Percentiles rank a stretch among this genome's conserved stretches.
These are phyloP conservation scores for Plasmodium gaboni DNA, from an alignment of 169 alveolate genomes.

Conservation along the genomic window DNA sequence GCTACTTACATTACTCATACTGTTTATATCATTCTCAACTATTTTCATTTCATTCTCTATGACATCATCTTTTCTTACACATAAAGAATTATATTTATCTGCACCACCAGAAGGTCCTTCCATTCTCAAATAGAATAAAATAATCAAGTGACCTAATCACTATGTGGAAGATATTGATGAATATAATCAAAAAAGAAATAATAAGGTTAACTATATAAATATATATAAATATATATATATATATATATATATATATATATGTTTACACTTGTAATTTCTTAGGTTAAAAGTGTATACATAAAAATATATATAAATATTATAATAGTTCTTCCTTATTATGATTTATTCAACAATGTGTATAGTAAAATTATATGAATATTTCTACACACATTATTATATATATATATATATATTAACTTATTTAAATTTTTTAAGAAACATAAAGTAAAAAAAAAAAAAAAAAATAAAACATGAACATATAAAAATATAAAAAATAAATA, in stretches of 20 bases:
- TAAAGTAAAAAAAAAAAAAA: no score
- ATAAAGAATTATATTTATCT: constrained; percentile 3
- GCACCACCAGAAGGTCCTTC: constrained; percentile 17
- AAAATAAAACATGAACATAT: no score
- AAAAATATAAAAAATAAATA: no score
- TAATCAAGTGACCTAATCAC: background rate
- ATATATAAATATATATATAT: background rate
- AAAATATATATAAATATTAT: no score
- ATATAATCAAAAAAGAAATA: background rate
- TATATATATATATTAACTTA: no score
- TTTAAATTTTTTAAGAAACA: no score
- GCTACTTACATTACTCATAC: background rate
- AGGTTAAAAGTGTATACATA: background rate
- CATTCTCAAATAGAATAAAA: constrained; percentile 18
- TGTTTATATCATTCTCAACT: constrained; percentile 15
- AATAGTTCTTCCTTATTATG: no score
- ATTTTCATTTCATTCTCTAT: constrained; percentile 21
- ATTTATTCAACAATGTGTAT: no score
- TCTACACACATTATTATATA: no score
- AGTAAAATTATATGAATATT: no score
- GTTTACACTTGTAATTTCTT: constrained; percentile 45
- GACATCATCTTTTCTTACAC: constrained; percentile 19
- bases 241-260: background rate
- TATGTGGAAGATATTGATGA: background rate
- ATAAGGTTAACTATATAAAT: background rate